Conservation (phyloP, 1,284 basidiomycete genomes). For the Coniophora puteana region DNA sequence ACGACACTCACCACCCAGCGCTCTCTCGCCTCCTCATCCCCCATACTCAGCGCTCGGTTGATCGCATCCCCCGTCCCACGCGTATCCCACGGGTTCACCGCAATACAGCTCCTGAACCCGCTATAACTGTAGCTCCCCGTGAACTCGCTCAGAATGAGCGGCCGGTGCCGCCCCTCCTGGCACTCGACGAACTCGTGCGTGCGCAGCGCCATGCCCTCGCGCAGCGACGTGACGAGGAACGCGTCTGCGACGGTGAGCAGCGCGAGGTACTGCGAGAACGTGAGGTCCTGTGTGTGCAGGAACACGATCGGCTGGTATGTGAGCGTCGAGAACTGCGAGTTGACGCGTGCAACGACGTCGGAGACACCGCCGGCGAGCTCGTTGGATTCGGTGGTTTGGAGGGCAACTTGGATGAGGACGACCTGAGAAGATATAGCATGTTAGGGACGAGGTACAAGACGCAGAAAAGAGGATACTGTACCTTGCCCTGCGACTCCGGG, state of each 20-base stretch:
- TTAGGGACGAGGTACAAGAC: background rate
- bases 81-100: conserved; percentile 82
- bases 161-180: conserved; percentile 65
- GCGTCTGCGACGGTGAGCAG: conserved; percentile 81
- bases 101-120: conserved; percentile 82
- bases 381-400: conserved; percentile 79
- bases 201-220: conserved; percentile 86
- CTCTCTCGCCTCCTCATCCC: conserved; percentile 62
- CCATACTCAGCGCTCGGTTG: conserved; percentile 75
- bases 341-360: conserved; percentile 79
- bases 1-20: conserved; percentile 63
- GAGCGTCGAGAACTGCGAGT: conserved; percentile 76
- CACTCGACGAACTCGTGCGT: conserved; percentile 86
- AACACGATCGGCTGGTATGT: conserved; percentile 90
- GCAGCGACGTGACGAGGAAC: conserved; percentile 80
- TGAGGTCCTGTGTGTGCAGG: conserved; percentile 83
- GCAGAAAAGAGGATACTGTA: conserved; percentile 16
- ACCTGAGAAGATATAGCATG: conserved; percentile 35
- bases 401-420: conserved; percentile 83
- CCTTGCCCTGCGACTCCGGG: conserved; percentile 76
- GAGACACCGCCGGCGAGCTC: conserved; percentile 73
- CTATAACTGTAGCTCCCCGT: conserved; percentile 84
- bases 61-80: conserved; percentile 76
- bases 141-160: conserved; percentile 81
- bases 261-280: conserved; percentile 83